These are phyloP conservation scores for Komagataea norvegica DNA, from an alignment of 1,139 yeast genomes.

Conservation along the genomic window DNA sequence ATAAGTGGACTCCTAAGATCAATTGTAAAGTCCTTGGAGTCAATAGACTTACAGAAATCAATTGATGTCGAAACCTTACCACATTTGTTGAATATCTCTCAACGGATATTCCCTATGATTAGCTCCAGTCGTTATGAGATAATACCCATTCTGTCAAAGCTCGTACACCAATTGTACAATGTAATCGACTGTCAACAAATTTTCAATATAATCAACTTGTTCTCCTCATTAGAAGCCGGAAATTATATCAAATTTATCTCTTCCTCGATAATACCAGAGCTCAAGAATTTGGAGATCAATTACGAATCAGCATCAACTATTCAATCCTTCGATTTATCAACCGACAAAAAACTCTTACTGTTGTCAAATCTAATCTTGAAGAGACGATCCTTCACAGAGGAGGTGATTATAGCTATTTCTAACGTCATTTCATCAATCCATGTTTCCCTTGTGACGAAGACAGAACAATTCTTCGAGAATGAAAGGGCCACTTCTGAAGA, in stretches of 20 bases:
- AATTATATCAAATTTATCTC: conserved; percentile 9
- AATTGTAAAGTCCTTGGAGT: conserved; percentile 1
- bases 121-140: background rate
- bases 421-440: conserved; percentile 15
- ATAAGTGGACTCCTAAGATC: conserved; percentile 4
- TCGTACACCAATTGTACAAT: conserved; percentile 1
- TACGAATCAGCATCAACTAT: conserved; percentile 1
- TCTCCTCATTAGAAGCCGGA: conserved; percentile 5
- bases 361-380: conserved; percentile 11
- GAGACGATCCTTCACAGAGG: background rate
- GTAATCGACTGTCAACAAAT: background rate
- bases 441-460: conserved; percentile 15
- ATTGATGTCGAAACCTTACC: background rate
- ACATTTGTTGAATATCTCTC: background rate
- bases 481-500: conserved; percentile 2
- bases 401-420: conserved; percentile 11
- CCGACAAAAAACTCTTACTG: conserved; percentile 11
- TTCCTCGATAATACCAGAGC: background rate
- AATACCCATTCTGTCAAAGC: conserved; percentile 5
- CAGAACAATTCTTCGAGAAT: conserved; percentile 7
- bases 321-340: conserved; percentile 3
- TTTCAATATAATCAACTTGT: conserved; percentile 5
- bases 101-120: background rate
- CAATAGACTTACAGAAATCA: too few relatives aligned
- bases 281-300: conserved; percentile 5